These are phyloP conservation scores for Earliella scabrosa DNA, from an alignment of 1,284 basidiomycete species.

Conservation along the genomic window DNA sequence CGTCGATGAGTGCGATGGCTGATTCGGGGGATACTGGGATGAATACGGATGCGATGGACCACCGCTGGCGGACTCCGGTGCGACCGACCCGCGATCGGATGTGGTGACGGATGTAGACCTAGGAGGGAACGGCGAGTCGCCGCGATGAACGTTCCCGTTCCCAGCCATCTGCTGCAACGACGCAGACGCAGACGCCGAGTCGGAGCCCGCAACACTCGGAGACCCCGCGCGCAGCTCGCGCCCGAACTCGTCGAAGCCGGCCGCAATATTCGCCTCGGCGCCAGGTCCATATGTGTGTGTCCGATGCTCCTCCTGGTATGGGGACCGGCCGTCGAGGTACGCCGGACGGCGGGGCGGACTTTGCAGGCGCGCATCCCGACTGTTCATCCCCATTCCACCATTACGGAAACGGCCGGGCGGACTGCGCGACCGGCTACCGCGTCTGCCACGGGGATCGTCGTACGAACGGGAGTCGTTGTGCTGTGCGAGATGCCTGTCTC, in stretches of 20 bases:
- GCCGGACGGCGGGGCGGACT: conserved; percentile 58
- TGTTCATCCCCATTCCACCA: conserved; percentile 25
- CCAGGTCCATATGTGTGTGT: background rate
- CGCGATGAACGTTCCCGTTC: background rate
- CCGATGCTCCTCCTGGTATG: conserved; percentile 1
- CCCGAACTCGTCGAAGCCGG: conserved; percentile 72
- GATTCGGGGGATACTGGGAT: background rate
- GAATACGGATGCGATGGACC: conserved; percentile 1
- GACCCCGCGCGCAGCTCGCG: conserved; percentile 66
- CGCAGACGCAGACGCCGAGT: conserved; percentile 15
- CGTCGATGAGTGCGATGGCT: background rate
- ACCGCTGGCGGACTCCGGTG: conserved; percentile 5
- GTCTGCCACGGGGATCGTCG: conserved; percentile 36
- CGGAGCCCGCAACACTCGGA: conserved; percentile 31
- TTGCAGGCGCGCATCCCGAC: conserved; percentile 52
- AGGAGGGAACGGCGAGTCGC: conserved; percentile 24
- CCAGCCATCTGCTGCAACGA: background rate
- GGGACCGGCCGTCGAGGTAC: conserved; percentile 16
- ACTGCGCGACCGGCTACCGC: conserved; percentile 71
- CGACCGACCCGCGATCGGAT: conserved; percentile 16
- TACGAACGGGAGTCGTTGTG: conserved; percentile 38
- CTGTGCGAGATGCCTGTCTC: conserved; percentile 41
- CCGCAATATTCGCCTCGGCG: background rate
- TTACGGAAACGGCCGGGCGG: conserved; percentile 51
- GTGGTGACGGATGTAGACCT: conserved; percentile 13